Base-by-base conservation (phyloP, 306 rosid genomes). In the Vicia villosa region DNA sequence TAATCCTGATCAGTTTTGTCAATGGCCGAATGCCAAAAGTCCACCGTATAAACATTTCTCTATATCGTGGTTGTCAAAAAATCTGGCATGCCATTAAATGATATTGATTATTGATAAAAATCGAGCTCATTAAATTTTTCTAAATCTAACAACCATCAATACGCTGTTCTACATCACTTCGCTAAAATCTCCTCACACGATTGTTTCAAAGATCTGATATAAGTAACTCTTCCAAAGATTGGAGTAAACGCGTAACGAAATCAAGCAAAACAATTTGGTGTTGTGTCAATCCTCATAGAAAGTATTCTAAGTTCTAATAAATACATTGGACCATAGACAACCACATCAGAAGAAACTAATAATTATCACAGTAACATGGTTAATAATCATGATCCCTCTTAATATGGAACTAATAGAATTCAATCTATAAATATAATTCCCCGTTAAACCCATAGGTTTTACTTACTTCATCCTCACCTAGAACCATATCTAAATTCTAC, bases 291-390 rank as follows among this genome's bases (percentile, higher is more conserved):
- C 63, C 51, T 52, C 63, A 37, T 19, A 11, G 47, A 34, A 17
- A 47, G 56, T 26, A 43, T 30, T 14, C 17, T 13, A 14, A 43
- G 50, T 17, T 36, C 24, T 73, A 36, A 20, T 41, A 60, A 58
- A 66, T 16, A 26, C 17, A 19, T 36, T 21, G 19, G 15, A 67
- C 50, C 30, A 43, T 4, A 51, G 12, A 11, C 20, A 19, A 63
- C 22, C 28, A 45, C 32, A 78, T 46, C 47, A 71, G 54, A 71
- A 63, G 38, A 64, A 6, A 34, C 24, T 71, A 30, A 30, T 30
- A 4, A 30, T 30, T 1, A 49, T 70, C 20, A 15, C 19, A 41
- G 32, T 32, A 21, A 30, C 46, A n/a, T 20, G 15, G 15, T 67
- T 15, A 32, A 26, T 67, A 68, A 68, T 42, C 54, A 67, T 14